These are phyloP conservation scores for Gossypioides kirkii DNA, from an alignment of 345 rosid genomes.

Conservation along the genomic window DNA sequence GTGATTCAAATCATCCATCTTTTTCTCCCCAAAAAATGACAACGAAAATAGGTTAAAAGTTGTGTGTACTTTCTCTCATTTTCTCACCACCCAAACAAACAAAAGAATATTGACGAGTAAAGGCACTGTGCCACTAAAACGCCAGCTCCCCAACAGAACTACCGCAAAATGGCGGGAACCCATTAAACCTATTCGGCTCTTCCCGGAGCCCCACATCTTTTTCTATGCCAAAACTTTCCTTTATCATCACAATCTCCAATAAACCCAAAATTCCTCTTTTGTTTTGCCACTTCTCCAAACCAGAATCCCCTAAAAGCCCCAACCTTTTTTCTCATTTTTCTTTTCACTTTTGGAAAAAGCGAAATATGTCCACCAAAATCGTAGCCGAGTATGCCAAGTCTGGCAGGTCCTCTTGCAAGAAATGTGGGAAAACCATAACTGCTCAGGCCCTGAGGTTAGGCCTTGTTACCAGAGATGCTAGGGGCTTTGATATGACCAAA, in stretches of 20 bases:
- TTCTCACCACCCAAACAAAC: not conserved
- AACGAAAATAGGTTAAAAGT: too few species aligned
- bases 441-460: slow-evolving; percentile 59
- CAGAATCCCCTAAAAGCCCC: slow-evolving; percentile 1
- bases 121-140: not conserved
- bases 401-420: slow-evolving; percentile 70
- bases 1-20: too few species aligned
- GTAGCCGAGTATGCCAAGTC: slow-evolving; percentile 86
- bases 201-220: not conserved
- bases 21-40: too few species aligned
- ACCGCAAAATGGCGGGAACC: slow-evolving; percentile 8
- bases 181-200: not conserved
- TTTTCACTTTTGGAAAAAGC: not conserved
- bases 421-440: slow-evolving; percentile 49
- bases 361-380: slow-evolving; percentile 25
- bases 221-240: not conserved
- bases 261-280: not conserved
- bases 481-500: slow-evolving; percentile 63
- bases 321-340: not conserved
- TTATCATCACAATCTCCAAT: not conserved
- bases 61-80: too few species aligned
- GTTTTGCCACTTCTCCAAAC: not conserved
- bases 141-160: not conserved
- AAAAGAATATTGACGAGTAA: too few species aligned
- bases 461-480: slow-evolving; percentile 47